Conservation (phyloP, 345 rosid species). For the Gossypium mustelinum region DNA sequence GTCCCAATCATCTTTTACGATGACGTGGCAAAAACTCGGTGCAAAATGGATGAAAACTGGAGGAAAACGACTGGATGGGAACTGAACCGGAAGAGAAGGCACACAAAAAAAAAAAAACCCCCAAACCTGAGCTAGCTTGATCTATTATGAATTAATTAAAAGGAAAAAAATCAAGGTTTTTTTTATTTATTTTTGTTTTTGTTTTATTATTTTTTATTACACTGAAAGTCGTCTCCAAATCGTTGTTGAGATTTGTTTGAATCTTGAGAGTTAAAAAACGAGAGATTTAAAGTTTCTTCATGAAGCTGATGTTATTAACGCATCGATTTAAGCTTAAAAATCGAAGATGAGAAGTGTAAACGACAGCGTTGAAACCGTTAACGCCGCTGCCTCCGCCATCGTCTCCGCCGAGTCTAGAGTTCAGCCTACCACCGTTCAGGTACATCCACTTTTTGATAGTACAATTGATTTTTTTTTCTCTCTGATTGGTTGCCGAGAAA, state of each 20-base stretch:
- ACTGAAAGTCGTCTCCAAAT: not conserved
- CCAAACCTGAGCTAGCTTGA: not conserved
- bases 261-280: not conserved
- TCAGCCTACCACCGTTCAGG: constrained; percentile 67
- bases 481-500: constrained; percentile 12
- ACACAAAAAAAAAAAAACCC: not conserved
- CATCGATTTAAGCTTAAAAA: constrained; percentile 16
- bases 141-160: constrained; percentile 18
- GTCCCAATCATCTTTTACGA: constrained; percentile 26
- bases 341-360: constrained; percentile 47
- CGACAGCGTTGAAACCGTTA: constrained; percentile 67
- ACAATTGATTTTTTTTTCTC: not conserved
- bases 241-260: constrained; percentile 5
- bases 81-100: constrained; percentile 25
- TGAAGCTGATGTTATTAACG: constrained; percentile 26
- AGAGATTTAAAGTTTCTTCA: constrained; percentile 20
- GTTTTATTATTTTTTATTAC: not conserved
- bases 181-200: not conserved
- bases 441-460: constrained; percentile 21
- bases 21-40: constrained; percentile 52
- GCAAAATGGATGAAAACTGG: constrained; percentile 49
- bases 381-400: constrained; percentile 95
- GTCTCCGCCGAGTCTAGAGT: constrained; percentile 80
- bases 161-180: constrained; percentile 6
- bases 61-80: constrained; percentile 50